phyloP scores from a whole-genome alignment of 352 stramenopile genomes.

The Phytophthora boehmeriae region DNA sequence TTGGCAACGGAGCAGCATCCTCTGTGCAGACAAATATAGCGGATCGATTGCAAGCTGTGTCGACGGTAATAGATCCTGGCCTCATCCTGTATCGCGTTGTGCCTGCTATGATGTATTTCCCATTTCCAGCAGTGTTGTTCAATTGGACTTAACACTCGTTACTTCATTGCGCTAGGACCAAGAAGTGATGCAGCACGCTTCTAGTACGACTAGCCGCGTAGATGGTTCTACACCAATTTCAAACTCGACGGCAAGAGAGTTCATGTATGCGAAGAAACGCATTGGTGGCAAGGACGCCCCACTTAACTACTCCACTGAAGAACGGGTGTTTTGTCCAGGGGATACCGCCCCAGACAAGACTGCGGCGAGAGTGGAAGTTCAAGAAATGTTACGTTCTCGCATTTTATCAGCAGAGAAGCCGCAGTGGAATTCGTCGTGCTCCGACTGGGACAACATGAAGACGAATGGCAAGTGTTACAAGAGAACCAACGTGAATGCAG shows the following conservation, averaged over 20 bases:
- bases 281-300: constrained; percentile 67
- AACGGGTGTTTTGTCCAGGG: constrained; percentile 70
- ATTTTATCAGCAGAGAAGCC: constrained; percentile 61
- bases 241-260: constrained; percentile 2
- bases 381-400: constrained; percentile 65
- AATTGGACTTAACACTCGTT: constrained; percentile 1
- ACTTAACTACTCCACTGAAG: constrained; percentile 71
- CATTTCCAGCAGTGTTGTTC: constrained; percentile 11
- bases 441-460: constrained; percentile 78
- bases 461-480: constrained; percentile 79
- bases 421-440: constrained; percentile 68
- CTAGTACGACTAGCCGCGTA: neutral
- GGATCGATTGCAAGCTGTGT: constrained; percentile 17
- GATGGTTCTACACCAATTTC: neutral
- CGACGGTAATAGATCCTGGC: constrained; percentile 37
- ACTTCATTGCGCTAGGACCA: neutral
- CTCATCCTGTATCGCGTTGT: neutral
- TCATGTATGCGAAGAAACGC: constrained; percentile 60
- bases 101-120: constrained; percentile 6
- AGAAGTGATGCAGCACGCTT: constrained; percentile 11
- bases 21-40: constrained; percentile 22
- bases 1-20: neutral
- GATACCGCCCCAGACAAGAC: constrained; percentile 67
- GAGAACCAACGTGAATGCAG: constrained; percentile 75
- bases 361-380: constrained; percentile 62